Base-by-base conservation (phyloP, 2,329 filamentous ascomycete genomes). In the Herpomyces periplanetae region DNA sequence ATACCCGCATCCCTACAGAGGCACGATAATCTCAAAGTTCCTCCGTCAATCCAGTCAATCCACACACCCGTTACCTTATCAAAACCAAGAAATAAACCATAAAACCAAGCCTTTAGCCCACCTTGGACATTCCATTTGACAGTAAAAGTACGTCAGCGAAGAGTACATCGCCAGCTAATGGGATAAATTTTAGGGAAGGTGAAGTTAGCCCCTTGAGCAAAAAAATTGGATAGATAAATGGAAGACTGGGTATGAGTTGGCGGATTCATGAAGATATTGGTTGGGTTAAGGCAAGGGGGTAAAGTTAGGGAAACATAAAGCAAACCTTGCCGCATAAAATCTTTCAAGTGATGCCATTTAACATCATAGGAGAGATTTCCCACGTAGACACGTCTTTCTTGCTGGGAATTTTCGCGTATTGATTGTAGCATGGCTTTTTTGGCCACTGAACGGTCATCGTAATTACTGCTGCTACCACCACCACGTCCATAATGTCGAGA, bases 41-140 rank as follows among this genome's bases (percentile, higher is more conserved):
- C 60, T 63, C 73, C 75, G 75, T 87, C 73, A 88, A 85, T 65
- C 71, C 68, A 80, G 68, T 60, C 53, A 54, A 80, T 66, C 69
- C 63, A 58, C 57, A 68, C n/a, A n/a, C n/a, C n/a, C n/a, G n/a
- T n/a, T n/a, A n/a, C n/a, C n/a, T n/a, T n/a, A n/a, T n/a, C n/a
- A 63, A 39, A 31, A 32, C 39, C 37, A 38, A 46, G 45, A 43
- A 40, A 51, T 51, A 57, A 47, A 47, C 45, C 46, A 44, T 39
- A 46, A 48, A 49, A 48, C 59, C 45, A 56, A 57, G 55, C 65
- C 66, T 64, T 53, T 61, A 59, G 71, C 68, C 69, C 73, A 91
- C 75, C 75, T 96, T 96, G 68, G 75, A 91, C 80, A 96, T 96
- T 73, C 80, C 80, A 56, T 96, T 96, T 38, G 80, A 80, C 62